Evolutionary conservation across 495 filamentous ascomycete species (phyloP).

Genomic region (Entonaema liquescens): DNA sequence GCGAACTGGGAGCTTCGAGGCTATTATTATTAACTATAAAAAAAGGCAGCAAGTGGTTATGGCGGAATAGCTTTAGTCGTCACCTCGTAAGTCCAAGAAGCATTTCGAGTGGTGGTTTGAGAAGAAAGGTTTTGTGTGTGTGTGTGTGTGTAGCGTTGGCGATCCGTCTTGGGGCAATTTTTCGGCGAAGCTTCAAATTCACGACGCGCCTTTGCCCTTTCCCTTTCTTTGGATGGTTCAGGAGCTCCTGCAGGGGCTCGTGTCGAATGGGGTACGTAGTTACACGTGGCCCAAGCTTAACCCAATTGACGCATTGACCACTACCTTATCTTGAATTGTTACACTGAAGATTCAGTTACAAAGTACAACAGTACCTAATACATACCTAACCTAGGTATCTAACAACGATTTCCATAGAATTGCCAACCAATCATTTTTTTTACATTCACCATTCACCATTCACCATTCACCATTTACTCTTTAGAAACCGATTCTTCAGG

Average conservation of each 20-base stretch:
- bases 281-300: neutral
- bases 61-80: constrained; percentile 3
- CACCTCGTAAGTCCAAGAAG: constrained; percentile 32
- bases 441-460: too few relatives aligned
- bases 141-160: neutral
- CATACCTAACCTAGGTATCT: too few relatives aligned
- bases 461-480: too few relatives aligned
- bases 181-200: constrained; percentile 38
- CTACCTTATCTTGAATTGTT: neutral
- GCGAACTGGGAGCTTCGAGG: neutral
- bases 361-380: neutral
- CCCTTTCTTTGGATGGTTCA: constrained; percentile 38
- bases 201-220: constrained; percentile 39
- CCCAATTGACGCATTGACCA: neutral
- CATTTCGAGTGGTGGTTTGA: constrained; percentile 9
- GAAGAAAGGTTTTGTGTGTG: neutral
- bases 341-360: neutral
- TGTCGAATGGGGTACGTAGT: constrained; percentile 17
- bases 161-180: constrained; percentile 8
- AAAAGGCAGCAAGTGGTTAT: neutral
- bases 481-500: too few relatives aligned
- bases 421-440: too few relatives aligned
- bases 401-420: too few relatives aligned
- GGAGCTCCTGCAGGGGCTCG: constrained; percentile 40
- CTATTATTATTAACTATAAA: constrained; percentile 28